Percentiles rank a stretch among this genome's conserved stretches.
These are phyloP conservation scores for Thermothielavioides terrestris DNA, from an alignment of 495 filamentous ascomycete species.

Conservation along the genomic window DNA sequence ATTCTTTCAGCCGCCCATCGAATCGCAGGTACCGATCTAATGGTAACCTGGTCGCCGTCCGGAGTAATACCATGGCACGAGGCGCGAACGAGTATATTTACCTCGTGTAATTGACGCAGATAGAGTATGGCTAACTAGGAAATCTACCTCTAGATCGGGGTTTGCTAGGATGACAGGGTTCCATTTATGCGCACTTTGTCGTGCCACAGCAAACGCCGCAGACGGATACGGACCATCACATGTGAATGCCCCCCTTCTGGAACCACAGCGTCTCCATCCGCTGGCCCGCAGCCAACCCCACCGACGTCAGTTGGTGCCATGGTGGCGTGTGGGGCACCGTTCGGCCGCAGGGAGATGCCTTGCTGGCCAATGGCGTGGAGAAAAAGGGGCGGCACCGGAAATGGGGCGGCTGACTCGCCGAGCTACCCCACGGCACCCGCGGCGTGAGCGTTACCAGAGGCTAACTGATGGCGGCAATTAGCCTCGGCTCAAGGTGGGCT, in stretches of 20 bases:
- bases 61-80: too few relatives aligned
- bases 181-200: neutral
- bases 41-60: too few relatives aligned
- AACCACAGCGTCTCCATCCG: conserved; percentile 6
- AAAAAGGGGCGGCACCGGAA: conserved; percentile 1
- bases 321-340: conserved; percentile 1
- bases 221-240: neutral
- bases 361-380: neutral
- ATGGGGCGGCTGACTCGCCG: conserved; percentile 15
- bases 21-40: too few relatives aligned
- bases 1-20: too few relatives aligned
- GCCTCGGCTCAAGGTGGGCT: conserved; percentile 27
- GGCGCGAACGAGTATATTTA: too few relatives aligned
- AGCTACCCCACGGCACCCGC: conserved; percentile 9
- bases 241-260: conserved; percentile 13
- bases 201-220: neutral
- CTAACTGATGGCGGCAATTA: conserved; percentile 24
- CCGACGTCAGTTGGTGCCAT: conserved; percentile 9
- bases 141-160: too few relatives aligned
- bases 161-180: neutral
- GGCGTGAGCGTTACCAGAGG: conserved; percentile 7
- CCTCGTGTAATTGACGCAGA: too few relatives aligned
- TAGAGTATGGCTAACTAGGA: too few relatives aligned
- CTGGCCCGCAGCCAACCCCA: conserved; percentile 14
- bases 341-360: conserved; percentile 2